Percentiles rank a stretch among this genome's conserved stretches.
Evolutionary conservation across 106 monocot genomes (phyloP).

Genomic region (Vanilla planifolia): DNA sequence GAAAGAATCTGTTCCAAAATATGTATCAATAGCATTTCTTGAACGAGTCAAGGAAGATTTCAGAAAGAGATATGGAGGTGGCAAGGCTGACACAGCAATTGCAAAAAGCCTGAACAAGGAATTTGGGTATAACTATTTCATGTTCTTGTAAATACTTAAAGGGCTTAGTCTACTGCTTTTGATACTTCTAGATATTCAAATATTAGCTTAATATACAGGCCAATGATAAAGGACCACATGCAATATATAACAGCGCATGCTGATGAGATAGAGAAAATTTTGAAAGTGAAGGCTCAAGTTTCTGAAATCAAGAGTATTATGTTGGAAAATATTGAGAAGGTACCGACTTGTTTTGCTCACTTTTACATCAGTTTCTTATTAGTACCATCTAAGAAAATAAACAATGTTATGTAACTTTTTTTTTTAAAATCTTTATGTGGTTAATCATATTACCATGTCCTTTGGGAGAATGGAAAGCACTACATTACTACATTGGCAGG

Average conservation of each 20-base stretch:
- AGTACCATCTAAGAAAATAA: too few relatives aligned
- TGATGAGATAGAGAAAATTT: slow-evolving; percentile 80
- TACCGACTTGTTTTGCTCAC: too few relatives aligned
- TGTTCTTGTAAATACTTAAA: background rate
- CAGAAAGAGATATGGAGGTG: slow-evolving; percentile 85
- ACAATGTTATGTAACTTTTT: too few relatives aligned
- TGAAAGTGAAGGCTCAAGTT: slow-evolving; percentile 92
- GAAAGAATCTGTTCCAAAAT: slow-evolving; percentile 81
- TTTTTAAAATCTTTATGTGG: too few relatives aligned
- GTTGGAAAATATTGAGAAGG: slow-evolving; percentile 95
- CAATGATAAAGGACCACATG: slow-evolving; percentile 92
- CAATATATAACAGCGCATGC: slow-evolving; percentile 75
- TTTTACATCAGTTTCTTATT: background rate
- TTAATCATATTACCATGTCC: too few relatives aligned
- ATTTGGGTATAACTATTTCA: slow-evolving; percentile 59
- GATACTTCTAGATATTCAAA: background rate
- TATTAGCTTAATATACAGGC: slow-evolving; percentile 39
- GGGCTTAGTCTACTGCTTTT: too few relatives aligned
- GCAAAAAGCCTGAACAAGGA: slow-evolving; percentile 95
- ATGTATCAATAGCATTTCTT: slow-evolving; percentile 64
- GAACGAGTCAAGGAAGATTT: slow-evolving; percentile 82
- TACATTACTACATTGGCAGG: too few relatives aligned
- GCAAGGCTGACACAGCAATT: slow-evolving; percentile 87
- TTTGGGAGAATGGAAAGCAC: too few relatives aligned
- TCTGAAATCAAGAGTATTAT: slow-evolving; percentile 88